Conservation (phyloP, 305 asterid species). For the Rubia tinctorum region DNA sequence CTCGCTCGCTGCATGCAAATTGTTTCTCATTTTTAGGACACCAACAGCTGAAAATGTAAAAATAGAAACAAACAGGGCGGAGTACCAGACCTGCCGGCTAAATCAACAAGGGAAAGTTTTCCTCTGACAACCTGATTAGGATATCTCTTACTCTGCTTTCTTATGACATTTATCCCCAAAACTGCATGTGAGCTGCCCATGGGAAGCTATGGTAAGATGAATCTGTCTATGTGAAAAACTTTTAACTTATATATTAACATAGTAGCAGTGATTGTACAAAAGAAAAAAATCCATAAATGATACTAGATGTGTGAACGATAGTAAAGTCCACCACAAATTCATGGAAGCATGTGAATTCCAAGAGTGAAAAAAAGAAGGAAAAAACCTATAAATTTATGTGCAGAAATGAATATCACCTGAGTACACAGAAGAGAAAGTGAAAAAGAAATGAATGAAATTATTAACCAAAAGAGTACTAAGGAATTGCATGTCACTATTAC, state of each 20-base stretch:
- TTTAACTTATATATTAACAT: constrained; percentile 6
- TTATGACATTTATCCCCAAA: constrained; percentile 74
- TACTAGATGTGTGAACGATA: not conserved
- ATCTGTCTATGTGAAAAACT: constrained; percentile 1
- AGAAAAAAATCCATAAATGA: not conserved
- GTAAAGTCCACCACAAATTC: not conserved
- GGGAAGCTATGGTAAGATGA: constrained; percentile 14
- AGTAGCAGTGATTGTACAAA: not conserved
- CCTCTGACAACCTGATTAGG: constrained; percentile 83
- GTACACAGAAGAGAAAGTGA: not conserved
- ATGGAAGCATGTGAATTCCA: not conserved
- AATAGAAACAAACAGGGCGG: constrained; percentile 21
- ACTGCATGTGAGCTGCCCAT: constrained; percentile 87
- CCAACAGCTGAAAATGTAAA: constrained; percentile 19
- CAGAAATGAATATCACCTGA: not conserved
- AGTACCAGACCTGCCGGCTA: constrained; percentile 85
- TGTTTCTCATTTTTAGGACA: constrained; percentile 14
- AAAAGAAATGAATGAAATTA: not conserved
- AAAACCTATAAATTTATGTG: not conserved
- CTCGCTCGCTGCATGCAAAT: constrained; percentile 73
- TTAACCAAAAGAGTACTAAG: not conserved
- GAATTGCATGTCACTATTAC: not conserved
- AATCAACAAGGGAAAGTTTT: constrained; percentile 93
- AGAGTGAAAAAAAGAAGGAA: not conserved
- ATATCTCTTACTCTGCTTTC: constrained; percentile 61